Evolutionary conservation across 495 filamentous ascomycete genomes (phyloP), one percentile per base, ranked within the genome.

Genomic region (Penicillium coffeae): DNA sequence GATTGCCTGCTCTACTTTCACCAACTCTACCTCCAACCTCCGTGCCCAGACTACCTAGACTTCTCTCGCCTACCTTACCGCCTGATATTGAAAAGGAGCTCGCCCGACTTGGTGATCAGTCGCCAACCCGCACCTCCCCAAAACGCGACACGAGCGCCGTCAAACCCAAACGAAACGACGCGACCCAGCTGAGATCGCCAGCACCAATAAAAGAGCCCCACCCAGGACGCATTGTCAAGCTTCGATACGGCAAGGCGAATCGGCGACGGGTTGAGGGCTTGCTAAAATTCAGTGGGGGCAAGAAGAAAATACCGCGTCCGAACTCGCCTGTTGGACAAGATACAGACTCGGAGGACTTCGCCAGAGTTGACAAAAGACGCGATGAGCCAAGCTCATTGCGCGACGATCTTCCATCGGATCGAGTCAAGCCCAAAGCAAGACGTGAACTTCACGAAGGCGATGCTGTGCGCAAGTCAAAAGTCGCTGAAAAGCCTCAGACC

Each of bases 51-150:
- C 48, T 58, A 2, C 55, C 55, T 3, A 47, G 55, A 20, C 27
- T 58, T 13, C 34, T 58, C 5, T 58, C 55, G 21, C 55, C 55
- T 21, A 58, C 73, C n/a, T 60, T 78, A 8, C 72, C 75, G 8
- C 72, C 73, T 12, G 66, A 74, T 35, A 66, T 78, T 38, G 75
- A 78, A 48, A 74, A 70, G 47, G 73, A 75, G 45, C 47, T 78
- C 3, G 68, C 72, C 9, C 61, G 52, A 35, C 51, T 69, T 36
- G 56, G 59, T 21, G 62, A 65, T 18, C 56, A 54, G 14, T 51
- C 50, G 8, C 51, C 59, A 2, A 34, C 47, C n/a, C 54, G 45
- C 12, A 41, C 27, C 12, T 54, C 54, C 15, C 45, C 55, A 1
- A 59, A 52, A 40, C 46, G 41, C 21, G 57, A 56, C 33, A 51